Base-by-base conservation (phyloP, 805 yeast genomes). In the Brettanomyces sp. region DNA sequence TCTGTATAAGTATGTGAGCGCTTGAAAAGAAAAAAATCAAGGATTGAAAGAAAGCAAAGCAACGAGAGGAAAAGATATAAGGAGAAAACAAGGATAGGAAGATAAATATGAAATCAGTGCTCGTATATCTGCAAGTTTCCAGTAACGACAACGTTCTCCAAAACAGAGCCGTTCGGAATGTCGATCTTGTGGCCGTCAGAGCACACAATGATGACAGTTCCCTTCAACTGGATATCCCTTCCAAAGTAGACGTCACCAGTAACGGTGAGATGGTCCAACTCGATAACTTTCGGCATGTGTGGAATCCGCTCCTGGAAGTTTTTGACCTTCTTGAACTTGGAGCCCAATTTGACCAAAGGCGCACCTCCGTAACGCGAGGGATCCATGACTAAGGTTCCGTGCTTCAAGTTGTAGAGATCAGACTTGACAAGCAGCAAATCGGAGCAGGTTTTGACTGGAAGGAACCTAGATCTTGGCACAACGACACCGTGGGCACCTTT, bases 391-490 rank as follows among this genome's bases (percentile, higher is more conserved):
- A 93, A 77, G 12, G 95, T 83, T 63, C 99, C 98, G 62, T 89
- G 97, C 63, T 84, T 86, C 64, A 93, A 74, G 62, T 74, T 77
- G 74, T 91, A 93, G 61, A 93, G 76, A 65, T 93, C 98, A 8
- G 97, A 89, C 70, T 93, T 93, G 53, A 93, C 99, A 60, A 93
- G 76, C 57, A 93, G 72, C 67, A 93, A 72, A 66, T 93, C 99
- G 5, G 97, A 89, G 67, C 93, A 88, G 18, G 99, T 93, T 75
- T 93, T 93, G 58, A 93, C 99, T 13, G 99, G 99, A 70, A 93
- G 77, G 77, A 93, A 93, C 65, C 99, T 82, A 38, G 96, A 79
- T 73, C 99, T 87, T 68, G 99, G 98, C 36, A 93, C 99, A 59
- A 89, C 95, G 57, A 93, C 95, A 70, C 99, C 99, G 60, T 88